Conservation (phyloP, 257 asterid species). For the Lavandula angustifolia region DNA sequence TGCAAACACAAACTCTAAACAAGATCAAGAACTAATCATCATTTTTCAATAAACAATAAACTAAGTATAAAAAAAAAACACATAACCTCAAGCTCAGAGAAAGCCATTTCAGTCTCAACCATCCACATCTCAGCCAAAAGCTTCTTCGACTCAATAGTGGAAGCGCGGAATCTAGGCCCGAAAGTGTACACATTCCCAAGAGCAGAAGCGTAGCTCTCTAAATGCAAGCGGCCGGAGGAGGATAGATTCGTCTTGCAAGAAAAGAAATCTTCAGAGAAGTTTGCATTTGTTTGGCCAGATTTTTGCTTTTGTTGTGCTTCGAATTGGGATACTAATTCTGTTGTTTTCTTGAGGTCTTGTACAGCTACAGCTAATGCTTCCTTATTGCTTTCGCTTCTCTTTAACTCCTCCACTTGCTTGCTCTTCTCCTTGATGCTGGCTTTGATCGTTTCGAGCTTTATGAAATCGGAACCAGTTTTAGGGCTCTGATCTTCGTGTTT, state of each 20-base stretch:
- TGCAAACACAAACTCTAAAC: background rate
- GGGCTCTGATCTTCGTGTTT: constrained; percentile 32
- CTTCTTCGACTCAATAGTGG: constrained; percentile 47
- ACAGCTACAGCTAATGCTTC: constrained; percentile 75
- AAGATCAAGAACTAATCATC: background rate
- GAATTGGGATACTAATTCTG: constrained; percentile 54
- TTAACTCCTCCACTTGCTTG: constrained; percentile 64
- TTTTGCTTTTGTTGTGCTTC: constrained; percentile 55
- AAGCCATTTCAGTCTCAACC: constrained; percentile 84
- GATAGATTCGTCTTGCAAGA: constrained; percentile 53
- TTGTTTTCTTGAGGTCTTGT: constrained; percentile 66
- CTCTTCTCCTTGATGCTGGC: constrained; percentile 63
- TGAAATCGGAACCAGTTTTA: constrained; percentile 31
- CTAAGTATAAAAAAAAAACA: background rate
- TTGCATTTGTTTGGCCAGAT: constrained; percentile 25
- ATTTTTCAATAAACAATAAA: background rate
- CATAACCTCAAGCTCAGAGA: constrained; percentile 58
- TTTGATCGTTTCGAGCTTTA: constrained; percentile 47
- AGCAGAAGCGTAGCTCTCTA: constrained; percentile 83
- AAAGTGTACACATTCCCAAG: constrained; percentile 82
- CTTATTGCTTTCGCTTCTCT: constrained; percentile 69
- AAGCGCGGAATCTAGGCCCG: constrained; percentile 78
- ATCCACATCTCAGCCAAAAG: constrained; percentile 82
- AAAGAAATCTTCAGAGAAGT: constrained; percentile 64
- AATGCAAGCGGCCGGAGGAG: constrained; percentile 71